Evolutionary conservation across 208 protist genomes (phyloP).

Genomic region (Leishmania arabica): DNA sequence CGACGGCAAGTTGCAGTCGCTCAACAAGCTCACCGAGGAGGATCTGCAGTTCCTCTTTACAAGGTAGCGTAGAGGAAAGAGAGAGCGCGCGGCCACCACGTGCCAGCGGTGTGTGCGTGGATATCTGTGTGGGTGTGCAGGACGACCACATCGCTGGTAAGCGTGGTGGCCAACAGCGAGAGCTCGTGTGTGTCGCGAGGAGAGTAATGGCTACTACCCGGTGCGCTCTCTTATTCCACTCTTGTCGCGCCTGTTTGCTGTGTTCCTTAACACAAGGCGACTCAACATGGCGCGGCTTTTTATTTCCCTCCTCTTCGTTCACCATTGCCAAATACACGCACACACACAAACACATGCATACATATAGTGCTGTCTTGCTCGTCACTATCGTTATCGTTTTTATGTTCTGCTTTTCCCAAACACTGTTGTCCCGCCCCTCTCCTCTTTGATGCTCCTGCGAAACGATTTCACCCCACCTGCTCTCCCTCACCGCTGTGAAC

Average conservation of each 20-base stretch:
- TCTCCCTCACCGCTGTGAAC: neutral
- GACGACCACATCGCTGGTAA: neutral
- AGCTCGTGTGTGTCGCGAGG: neutral
- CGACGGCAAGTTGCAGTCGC: slow-evolving; percentile 85
- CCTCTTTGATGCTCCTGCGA: neutral
- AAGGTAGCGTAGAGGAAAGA: slow-evolving; percentile 26
- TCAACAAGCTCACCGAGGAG: slow-evolving; percentile 82
- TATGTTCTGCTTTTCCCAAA: neutral
- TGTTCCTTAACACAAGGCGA: neutral
- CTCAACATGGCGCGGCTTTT: neutral
- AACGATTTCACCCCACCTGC: too few species aligned
- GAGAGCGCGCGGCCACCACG: neutral
- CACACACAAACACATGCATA: neutral
- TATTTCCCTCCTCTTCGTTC: neutral
- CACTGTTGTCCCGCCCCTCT: neutral
- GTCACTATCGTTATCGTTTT: neutral
- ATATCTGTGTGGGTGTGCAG: neutral
- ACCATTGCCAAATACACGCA: neutral
- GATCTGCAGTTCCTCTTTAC: slow-evolving; percentile 93
- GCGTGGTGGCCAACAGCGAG: neutral
- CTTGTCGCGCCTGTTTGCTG: neutral
- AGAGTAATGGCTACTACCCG: neutral
- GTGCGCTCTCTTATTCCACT: neutral
- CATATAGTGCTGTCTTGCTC: neutral
- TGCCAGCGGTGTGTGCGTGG: neutral